Evolutionary conservation across 1,139 yeast species (phyloP), one percentile per base, ranked within the genome.

Genomic region (Debaryomyces psychrophilus): DNA sequence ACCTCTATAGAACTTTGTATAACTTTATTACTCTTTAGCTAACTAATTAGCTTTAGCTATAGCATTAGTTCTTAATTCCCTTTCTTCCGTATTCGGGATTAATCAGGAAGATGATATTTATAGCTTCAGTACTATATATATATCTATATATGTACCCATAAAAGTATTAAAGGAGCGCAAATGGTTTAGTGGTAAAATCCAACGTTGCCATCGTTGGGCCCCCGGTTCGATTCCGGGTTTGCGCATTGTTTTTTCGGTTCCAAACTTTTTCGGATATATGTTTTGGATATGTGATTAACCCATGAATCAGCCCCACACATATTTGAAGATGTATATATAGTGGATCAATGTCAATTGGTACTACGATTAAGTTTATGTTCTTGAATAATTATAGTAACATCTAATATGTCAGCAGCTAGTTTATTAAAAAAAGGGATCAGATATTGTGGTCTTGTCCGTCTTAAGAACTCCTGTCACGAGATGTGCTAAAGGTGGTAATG

Each of bases 371-470:
- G 2, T 18, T 11, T 4, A 17, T 20, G n/a, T 14, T 22, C n/a
- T n/a, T 8, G 8, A 22, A n/a, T 18, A 8, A 8, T 12, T 22
- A 5, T 14, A n/a, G 12, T 6, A 7, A 22, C 22, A 27, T 8
- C 7, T 20, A 28, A 18, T 8, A 37, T 37, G 41, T 28, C 31
- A 6, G 27, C 40, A 15, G 40, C 40, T 15, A 37, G 31, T 28
- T 27, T 37, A 28, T 37, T 60, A 28, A 52, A 54, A 66, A 50
- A 53, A 63, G 5, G 65, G 71, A 6, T 53, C 58, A 15, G 76
- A 70, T 52, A 58, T 71, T 11, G 76, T 71, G 33, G 61, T 71
- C 25, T 52, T 68, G 20, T 63, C 71, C 4, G 75, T 76, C 9
- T 54, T 60, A 31, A 59, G 76, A 46, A 59, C 75, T 2, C 73